Percentiles rank a stretch among this genome's conserved stretches.
These are phyloP conservation scores for Auricularia cornea DNA, from an alignment of 768 basidiomycete genomes.

Conservation along the genomic window DNA sequence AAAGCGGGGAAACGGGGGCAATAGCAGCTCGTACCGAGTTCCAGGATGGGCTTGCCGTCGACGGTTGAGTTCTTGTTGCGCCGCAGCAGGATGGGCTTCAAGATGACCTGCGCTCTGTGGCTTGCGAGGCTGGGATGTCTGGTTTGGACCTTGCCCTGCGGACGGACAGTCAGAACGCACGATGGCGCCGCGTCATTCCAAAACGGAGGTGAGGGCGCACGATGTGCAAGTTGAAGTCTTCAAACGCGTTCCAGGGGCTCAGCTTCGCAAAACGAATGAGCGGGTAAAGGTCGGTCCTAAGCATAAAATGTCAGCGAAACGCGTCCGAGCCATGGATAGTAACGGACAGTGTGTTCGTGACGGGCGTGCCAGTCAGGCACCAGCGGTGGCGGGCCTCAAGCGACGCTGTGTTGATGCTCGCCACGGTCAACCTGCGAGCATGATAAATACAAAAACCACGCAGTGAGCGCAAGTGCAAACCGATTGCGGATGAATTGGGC, in stretches of 20 bases:
- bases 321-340: constrained; percentile 1
- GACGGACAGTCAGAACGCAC: background rate
- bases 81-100: constrained; percentile 60
- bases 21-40: constrained; percentile 35
- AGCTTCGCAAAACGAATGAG: constrained; percentile 62
- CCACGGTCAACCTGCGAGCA: constrained; percentile 7
- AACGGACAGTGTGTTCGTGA: constrained; percentile 58
- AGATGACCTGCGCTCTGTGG: constrained; percentile 55
- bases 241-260: constrained; percentile 59
- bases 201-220: constrained; percentile 26
- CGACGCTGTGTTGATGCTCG: constrained; percentile 50
- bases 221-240: constrained; percentile 49
- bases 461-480: constrained; percentile 17
- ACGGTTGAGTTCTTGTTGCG: constrained; percentile 59
- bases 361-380: constrained; percentile 72
- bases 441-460: background rate
- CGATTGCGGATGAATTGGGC: constrained; percentile 70
- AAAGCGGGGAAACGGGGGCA: no score
- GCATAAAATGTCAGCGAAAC: background rate
- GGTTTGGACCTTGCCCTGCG: constrained; percentile 44
- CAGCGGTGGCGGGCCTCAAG: constrained; percentile 62
- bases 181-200: background rate
- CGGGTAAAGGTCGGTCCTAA: constrained; percentile 61
- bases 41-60: constrained; percentile 61
- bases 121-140: constrained; percentile 57